phyloP scores from a whole-genome alignment of 768 basidiomycete species.

The Russula earlei region DNA sequence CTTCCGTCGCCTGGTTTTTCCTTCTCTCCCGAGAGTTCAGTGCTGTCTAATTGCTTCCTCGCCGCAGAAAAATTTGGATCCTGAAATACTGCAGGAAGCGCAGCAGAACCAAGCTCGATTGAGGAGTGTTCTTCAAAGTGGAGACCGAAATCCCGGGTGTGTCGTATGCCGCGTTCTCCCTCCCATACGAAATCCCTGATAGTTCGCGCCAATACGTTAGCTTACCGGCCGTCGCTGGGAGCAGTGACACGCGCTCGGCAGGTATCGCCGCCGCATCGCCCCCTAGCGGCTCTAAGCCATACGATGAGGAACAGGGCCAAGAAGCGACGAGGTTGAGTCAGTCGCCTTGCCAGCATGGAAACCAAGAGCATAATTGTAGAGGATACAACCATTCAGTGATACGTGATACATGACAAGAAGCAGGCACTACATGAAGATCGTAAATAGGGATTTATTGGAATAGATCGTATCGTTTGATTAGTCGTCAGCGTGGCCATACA shows the following conservation, averaged over 20 bases:
- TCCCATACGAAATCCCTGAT: not conserved
- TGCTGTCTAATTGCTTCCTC: not conserved
- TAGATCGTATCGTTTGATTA: not conserved
- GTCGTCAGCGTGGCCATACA: not conserved
- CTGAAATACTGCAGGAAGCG: slow-evolving; percentile 55
- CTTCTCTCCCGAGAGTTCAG: not conserved
- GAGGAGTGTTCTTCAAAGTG: slow-evolving; percentile 43
- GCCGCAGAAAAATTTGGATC: slow-evolving; percentile 65
- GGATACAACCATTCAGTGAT: not conserved
- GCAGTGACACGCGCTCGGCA: slow-evolving; percentile 1
- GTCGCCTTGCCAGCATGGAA: not conserved
- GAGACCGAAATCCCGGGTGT: slow-evolving; percentile 38
- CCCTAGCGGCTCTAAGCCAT: not conserved
- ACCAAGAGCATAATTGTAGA: not conserved
- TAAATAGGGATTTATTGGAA: not conserved
- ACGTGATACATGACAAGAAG: too few species aligned
- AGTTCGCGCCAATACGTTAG: not conserved
- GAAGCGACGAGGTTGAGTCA: slow-evolving; percentile 4
- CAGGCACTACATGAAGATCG: not conserved
- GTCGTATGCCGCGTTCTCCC: not conserved
- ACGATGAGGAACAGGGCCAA: slow-evolving; percentile 7
- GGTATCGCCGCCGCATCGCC: slow-evolving; percentile 11
- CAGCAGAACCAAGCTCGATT: slow-evolving; percentile 52
- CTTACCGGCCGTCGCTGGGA: slow-evolving; percentile 1
- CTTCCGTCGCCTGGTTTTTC: not conserved